Base-by-base conservation (phyloP, 805 yeast genomes). In the Wickerhamomyces hampshirensis region DNA sequence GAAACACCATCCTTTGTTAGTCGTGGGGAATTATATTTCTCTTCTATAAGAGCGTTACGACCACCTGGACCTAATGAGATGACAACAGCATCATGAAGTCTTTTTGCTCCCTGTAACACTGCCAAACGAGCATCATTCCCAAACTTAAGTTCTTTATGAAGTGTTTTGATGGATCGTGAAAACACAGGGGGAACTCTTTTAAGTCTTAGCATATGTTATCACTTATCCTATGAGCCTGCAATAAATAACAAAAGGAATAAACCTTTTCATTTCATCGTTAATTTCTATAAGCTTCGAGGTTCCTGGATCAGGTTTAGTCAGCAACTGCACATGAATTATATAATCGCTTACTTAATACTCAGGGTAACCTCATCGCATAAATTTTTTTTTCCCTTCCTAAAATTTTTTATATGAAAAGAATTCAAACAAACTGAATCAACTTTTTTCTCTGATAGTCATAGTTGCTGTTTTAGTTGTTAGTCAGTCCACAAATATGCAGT, bases 1-100 rank as follows among this genome's bases (percentile, higher is more conserved):
- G 98, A 87, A 35, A 88, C 97, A 76, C 98, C 98, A 63, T 91
- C 98, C 71, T 91, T 91, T 66, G 98, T 91, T 73, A 91, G 91
- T 72, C 91, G 91, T 53, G 98, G 98, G 35, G 95, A 77, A 49
- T 96, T 97, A 51, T 86, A 93, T 46, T 86, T 83, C 69, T 93
- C 98, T 69, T 91, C 98, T 59, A 93, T 89, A 52, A 91, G 74
- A 26, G 88, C 98, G 56, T 88, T 91, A 66, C 98, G 82, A 58
- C 98, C 98, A 65, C 89, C 89, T 55, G 98, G 98, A 35, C 98
- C 98, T 44, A 91, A 71, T 26, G 98, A 93, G 35, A 94, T 95
- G 26, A 95, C 80, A 33, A 91, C 98, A 16, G 98, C 98, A 58
- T 86, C 89, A 34, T 97, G 97, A 51, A 91, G 76, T 35, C 87